Evolutionary conservation across 768 basidiomycete species (phyloP).

Genomic region (Macrocybe gigantea): DNA sequence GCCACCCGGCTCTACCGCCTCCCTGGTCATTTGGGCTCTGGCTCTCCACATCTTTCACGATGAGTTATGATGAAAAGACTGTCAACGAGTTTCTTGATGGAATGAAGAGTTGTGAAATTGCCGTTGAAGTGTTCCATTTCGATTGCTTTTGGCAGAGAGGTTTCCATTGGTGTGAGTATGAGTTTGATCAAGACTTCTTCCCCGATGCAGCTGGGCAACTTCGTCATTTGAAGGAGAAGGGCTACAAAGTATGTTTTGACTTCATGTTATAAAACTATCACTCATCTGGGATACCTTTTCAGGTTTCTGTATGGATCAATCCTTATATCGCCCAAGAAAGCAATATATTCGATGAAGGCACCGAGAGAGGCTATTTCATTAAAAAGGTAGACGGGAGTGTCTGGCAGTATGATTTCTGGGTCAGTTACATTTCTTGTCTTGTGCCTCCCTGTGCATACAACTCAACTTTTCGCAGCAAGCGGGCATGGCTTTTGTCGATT

Average conservation of each 20-base stretch:
- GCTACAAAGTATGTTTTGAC: slow-evolving; percentile 32
- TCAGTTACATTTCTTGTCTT: slow-evolving; percentile 2
- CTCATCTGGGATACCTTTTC: neutral
- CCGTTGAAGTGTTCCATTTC: slow-evolving; percentile 39
- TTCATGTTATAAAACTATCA: neutral
- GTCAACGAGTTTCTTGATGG: slow-evolving; percentile 38
- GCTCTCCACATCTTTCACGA: slow-evolving; percentile 43
- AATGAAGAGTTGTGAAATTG: slow-evolving; percentile 32
- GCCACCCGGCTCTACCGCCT: slow-evolving; percentile 38
- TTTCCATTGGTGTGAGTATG: slow-evolving; percentile 35
- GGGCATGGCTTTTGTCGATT: slow-evolving; percentile 37
- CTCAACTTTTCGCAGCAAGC: slow-evolving; percentile 24
- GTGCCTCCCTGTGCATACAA: neutral
- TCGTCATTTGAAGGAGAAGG: slow-evolving; percentile 26
- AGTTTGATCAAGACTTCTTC: slow-evolving; percentile 40
- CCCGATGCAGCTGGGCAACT: slow-evolving; percentile 36
- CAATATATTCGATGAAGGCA: slow-evolving; percentile 36
- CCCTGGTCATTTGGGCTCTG: slow-evolving; percentile 45
- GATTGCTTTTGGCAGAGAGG: slow-evolving; percentile 39
- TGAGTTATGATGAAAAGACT: slow-evolving; percentile 36
- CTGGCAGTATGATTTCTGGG: slow-evolving; percentile 35
- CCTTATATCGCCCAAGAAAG: slow-evolving; percentile 36
- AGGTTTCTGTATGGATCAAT: slow-evolving; percentile 32
- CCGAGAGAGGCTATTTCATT: slow-evolving; percentile 36
- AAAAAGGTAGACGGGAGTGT: slow-evolving; percentile 37